Base-by-base conservation (phyloP, 2,329 filamentous ascomycete genomes). In the Colletotrichum abscissum region DNA sequence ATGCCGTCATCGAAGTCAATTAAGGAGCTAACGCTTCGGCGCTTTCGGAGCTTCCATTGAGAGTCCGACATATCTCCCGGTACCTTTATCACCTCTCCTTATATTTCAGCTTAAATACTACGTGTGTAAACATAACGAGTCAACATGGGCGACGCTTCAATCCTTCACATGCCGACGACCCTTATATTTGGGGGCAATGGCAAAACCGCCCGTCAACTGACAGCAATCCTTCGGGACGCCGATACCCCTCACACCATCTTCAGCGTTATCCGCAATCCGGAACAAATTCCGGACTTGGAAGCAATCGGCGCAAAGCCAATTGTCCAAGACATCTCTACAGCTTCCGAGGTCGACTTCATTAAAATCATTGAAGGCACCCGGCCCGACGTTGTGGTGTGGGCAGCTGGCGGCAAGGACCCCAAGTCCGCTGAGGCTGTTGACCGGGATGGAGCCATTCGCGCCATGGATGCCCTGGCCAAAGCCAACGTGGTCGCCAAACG, bases 351-450 rank as follows among this genome's bases (percentile, higher is more conserved):
- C 19, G 81, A 84, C 72, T 77, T 87, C 22, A 77, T 80, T 33
- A 72, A 76, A 8, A 82, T 80, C 19, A 84, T 87, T 73, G 75
- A 78, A 35, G 73, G 78, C 28, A 76, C 76, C 22, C 75, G 78
- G 16, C 82, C 84, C 2, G 78, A 80, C 52, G 69, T 77, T 5
- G 76, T 83, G 22, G 76, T 83, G 55, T 83, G 81, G 79, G 76
- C 78, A 5, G 82, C 82, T 28, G 75, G 81, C 71, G 70, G 70
- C 67, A 73, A 73, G 67, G 82, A 82, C 22, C 80, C 84, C 2
- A 82, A 82, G 49, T 80, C 85, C 28, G 87, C 85, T 19, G 77
- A 80, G 38, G 79, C 81, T 19, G 85, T 88, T 30, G 86, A 88
- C 75, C 77, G 82, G 33, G 82, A 85, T 67, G 85, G 82, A 14